Evolutionary conservation across 805 yeast genomes (phyloP).

Genomic region (Ogataea nakhonphanomensis): DNA sequence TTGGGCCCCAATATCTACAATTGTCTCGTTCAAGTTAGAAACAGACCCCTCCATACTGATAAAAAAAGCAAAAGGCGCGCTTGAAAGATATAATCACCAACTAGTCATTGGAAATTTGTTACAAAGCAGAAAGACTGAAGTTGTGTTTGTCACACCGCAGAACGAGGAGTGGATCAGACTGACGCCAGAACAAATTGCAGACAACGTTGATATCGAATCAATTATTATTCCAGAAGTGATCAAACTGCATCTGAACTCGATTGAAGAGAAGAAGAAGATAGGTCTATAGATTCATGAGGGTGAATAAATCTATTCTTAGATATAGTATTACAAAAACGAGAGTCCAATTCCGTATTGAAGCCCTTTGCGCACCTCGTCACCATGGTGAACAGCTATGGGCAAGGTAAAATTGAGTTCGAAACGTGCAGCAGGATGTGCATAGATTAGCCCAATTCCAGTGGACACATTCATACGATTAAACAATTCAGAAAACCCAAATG

Average conservation of each 20-base stretch:
- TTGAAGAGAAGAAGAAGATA: slow-evolving; percentile 31
- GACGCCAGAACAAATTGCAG: slow-evolving; percentile 36
- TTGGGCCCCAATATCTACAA: slow-evolving; percentile 96
- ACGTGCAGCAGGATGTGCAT: slow-evolving; percentile 55
- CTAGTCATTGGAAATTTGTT: slow-evolving; percentile 90
- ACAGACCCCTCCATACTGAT: slow-evolving; percentile 74
- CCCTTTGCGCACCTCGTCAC: slow-evolving; percentile 49
- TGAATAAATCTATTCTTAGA: not conserved
- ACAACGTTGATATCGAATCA: slow-evolving; percentile 65
- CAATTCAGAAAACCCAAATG: slow-evolving; percentile 4
- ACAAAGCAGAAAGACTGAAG: slow-evolving; percentile 84
- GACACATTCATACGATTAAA: slow-evolving; percentile 34
- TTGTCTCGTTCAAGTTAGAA: slow-evolving; percentile 89
- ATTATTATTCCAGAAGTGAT: slow-evolving; percentile 77
- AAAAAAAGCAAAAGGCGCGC: slow-evolving; percentile 72
- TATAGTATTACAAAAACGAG: slow-evolving; percentile 45
- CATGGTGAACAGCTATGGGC: slow-evolving; percentile 43
- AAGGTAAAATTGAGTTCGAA: slow-evolving; percentile 55
- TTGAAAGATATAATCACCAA: slow-evolving; percentile 85
- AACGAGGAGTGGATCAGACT: slow-evolving; percentile 50
- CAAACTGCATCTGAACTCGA: slow-evolving; percentile 61
- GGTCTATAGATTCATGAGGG: slow-evolving; percentile 19
- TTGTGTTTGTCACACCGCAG: slow-evolving; percentile 70
- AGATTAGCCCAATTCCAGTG: slow-evolving; percentile 48
- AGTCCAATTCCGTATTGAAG: slow-evolving; percentile 58